phyloP scores from a whole-genome alignment of 306 rosid genomes.

The Cotoneaster glaucophyllus region DNA sequence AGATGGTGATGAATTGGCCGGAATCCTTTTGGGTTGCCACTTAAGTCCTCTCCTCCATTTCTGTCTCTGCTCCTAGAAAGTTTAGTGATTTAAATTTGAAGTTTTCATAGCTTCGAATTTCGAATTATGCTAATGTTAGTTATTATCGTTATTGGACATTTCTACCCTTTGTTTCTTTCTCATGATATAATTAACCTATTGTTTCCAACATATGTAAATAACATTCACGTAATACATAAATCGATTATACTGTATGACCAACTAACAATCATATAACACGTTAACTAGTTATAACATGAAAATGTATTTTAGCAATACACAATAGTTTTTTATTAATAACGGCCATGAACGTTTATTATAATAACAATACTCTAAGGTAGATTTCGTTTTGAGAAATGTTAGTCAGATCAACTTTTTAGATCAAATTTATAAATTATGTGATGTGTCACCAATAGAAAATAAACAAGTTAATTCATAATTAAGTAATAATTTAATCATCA shows the following conservation, averaged over 20 bases:
- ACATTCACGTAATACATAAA: not conserved
- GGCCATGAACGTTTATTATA: not conserved
- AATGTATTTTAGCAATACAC: too few relatives aligned
- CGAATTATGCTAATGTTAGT: conserved; percentile 47
- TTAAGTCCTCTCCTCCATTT: conserved; percentile 9
- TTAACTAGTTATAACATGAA: not conserved
- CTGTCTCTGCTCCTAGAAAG: conserved; percentile 8
- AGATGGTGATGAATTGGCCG: conserved; percentile 26
- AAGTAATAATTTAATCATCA: too few relatives aligned
- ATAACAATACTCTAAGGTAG: not conserved
- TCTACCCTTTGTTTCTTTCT: conserved; percentile 5
- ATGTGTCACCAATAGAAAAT: too few relatives aligned
- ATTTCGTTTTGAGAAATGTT: not conserved
- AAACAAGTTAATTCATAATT: too few relatives aligned
- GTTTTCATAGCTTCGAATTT: conserved; percentile 26
- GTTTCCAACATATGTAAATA: not conserved
- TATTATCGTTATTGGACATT: conserved; percentile 42
- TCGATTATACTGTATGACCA: too few relatives aligned
- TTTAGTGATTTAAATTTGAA: conserved; percentile 17
- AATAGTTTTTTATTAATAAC: too few relatives aligned
- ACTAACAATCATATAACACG: not conserved
- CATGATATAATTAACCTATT: not conserved
- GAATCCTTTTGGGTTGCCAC: conserved; percentile 35
- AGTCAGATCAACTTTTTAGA: too few relatives aligned
- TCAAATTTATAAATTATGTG: too few relatives aligned